A percentile compares a stretch with the other conserved stretches of the same genome.
Evolutionary conservation across 345 rosid species (phyloP).

Genomic region (Turritis glabra): DNA sequence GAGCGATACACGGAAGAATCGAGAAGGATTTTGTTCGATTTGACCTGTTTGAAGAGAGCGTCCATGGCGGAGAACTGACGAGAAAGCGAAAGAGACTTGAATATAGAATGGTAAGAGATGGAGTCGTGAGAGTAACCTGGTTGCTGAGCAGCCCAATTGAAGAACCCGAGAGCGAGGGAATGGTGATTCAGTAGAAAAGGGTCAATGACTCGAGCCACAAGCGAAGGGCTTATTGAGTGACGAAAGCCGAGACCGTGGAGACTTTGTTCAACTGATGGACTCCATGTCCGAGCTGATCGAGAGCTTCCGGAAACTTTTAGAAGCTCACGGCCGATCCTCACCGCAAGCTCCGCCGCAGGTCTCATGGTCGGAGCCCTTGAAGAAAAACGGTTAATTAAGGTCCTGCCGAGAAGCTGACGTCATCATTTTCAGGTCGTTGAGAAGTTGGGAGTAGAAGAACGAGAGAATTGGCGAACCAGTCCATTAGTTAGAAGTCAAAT

Average conservation of each 20-base stretch:
- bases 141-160: conserved; percentile 91
- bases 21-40: conserved; percentile 50
- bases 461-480: not conserved
- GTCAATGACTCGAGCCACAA: conserved; percentile 79
- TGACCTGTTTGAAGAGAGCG: conserved; percentile 58
- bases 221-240: conserved; percentile 52
- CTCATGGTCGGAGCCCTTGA: conserved; percentile 37
- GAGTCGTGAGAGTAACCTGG: conserved; percentile 74
- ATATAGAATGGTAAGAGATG: conserved; percentile 63
- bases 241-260: conserved; percentile 64
- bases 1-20: conserved; percentile 51
- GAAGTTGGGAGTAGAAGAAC: not conserved
- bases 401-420: conserved; percentile 20
- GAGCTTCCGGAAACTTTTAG: conserved; percentile 50
- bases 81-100: conserved; percentile 69
- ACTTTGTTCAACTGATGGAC: conserved; percentile 57
- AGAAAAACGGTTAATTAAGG: not conserved
- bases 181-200: conserved; percentile 64
- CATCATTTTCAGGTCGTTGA: conserved; percentile 9
- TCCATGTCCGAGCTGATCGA: conserved; percentile 58
- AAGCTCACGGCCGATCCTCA: conserved; percentile 63
- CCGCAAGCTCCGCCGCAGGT: conserved; percentile 53
- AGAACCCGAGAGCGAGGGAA: conserved; percentile 86
- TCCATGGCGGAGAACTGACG: conserved; percentile 63
- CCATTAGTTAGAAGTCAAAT: conserved; percentile 9